phyloP scores from a whole-genome alignment of 2,329 filamentous ascomycete species.

The Aspergillus melleus region DNA sequence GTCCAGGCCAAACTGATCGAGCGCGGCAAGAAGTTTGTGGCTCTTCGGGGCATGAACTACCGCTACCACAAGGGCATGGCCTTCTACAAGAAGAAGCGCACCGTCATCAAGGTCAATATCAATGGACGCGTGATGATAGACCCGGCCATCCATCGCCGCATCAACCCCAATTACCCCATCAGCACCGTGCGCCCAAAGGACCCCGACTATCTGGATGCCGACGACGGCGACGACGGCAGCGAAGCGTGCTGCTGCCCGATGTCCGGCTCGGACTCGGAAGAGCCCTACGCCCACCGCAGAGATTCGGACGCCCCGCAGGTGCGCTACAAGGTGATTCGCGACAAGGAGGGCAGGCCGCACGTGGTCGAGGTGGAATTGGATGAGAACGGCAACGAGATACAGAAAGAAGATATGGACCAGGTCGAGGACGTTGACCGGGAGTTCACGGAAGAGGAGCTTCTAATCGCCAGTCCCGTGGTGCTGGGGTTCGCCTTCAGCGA shows the following conservation, averaged over 20 bases:
- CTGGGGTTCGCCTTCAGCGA: slow-evolving; percentile 85
- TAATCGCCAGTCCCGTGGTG: slow-evolving; percentile 80
- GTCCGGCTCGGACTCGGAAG: slow-evolving; percentile 37
- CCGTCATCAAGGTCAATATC: slow-evolving; percentile 76
- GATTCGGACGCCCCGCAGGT: slow-evolving; percentile 35
- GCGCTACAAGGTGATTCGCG: slow-evolving; percentile 56
- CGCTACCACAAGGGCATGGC: slow-evolving; percentile 80
- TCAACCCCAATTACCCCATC: slow-evolving; percentile 82
- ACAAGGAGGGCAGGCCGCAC: slow-evolving; percentile 53
- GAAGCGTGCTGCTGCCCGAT: slow-evolving; percentile 42
- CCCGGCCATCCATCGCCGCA: slow-evolving; percentile 74
- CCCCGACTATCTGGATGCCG: slow-evolving; percentile 58
- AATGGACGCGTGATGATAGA: slow-evolving; percentile 89
- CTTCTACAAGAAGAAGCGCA: slow-evolving; percentile 78
- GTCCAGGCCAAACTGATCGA: slow-evolving; percentile 69
- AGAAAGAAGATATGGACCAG: slow-evolving; percentile 57
- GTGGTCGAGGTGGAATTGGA: slow-evolving; percentile 58
- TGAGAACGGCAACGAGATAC: slow-evolving; percentile 56
- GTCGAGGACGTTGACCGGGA: slow-evolving; percentile 45
- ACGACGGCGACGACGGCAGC: slow-evolving; percentile 40
- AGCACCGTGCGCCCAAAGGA: slow-evolving; percentile 73
- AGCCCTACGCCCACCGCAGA: slow-evolving; percentile 37
- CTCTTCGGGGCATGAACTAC: slow-evolving; percentile 80
- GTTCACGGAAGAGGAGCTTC: slow-evolving; percentile 79
- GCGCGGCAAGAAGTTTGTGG: slow-evolving; percentile 80